Evolutionary conservation across 352 stramenopile species (phyloP).

Genomic region (Pythium utonaiense): DNA sequence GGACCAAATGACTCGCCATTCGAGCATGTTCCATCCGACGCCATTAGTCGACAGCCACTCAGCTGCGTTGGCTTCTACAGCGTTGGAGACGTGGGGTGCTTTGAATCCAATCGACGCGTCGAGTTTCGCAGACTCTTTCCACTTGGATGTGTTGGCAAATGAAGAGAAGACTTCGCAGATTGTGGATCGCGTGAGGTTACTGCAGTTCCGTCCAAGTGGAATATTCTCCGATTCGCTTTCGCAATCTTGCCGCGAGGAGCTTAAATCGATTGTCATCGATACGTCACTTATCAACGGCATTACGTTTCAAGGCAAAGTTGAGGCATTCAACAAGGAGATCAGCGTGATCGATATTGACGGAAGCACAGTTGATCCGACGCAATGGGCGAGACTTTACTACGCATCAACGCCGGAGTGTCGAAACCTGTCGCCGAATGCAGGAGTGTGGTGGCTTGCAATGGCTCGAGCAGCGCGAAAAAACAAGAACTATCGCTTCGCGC

Average conservation of each 20-base stretch:
- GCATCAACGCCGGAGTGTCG: background rate
- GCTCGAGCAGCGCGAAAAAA: conserved; percentile 13
- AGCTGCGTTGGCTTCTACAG: background rate
- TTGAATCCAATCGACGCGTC: conserved; percentile 5
- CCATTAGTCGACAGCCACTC: background rate
- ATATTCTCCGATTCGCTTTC: conserved; percentile 4
- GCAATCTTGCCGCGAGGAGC: background rate
- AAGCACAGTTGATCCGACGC: background rate
- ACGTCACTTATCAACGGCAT: conserved; percentile 1
- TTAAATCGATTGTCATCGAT: conserved; percentile 1
- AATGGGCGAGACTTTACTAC: conserved; percentile 6
- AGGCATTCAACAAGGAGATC: background rate
- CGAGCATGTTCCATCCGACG: background rate
- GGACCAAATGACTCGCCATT: background rate
- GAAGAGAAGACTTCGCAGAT: background rate
- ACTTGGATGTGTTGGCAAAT: background rate
- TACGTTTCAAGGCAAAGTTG: background rate
- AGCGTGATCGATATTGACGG: background rate
- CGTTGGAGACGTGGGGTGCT: conserved; percentile 16
- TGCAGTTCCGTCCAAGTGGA: conserved; percentile 7
- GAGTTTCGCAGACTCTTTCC: background rate
- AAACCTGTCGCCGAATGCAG: background rate
- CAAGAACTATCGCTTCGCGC: conserved; percentile 17
- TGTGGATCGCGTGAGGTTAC: background rate
- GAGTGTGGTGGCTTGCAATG: conserved; percentile 7